Evolutionary conservation across 306 rosid genomes (phyloP).

Genomic region (Prunus padus): DNA sequence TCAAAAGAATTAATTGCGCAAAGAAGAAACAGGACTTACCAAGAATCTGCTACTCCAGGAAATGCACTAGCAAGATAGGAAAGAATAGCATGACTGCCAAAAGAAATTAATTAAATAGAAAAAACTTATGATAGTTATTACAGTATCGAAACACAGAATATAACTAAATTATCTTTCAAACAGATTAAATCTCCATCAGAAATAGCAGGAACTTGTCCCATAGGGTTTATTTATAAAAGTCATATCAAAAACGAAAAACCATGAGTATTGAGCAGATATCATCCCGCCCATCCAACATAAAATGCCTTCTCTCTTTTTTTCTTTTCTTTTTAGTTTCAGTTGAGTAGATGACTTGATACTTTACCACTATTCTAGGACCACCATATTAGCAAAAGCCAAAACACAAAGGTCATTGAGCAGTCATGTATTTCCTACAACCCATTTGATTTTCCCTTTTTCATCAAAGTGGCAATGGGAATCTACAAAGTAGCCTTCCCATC

Average conservation of each 20-base stretch:
- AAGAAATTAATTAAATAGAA: constrained; percentile 13
- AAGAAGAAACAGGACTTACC: constrained; percentile 49
- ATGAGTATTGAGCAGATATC: not conserved
- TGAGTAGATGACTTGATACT: not conserved
- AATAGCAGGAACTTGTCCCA: constrained; percentile 74
- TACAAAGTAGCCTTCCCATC: not conserved
- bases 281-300: not conserved
- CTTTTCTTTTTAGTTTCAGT: not conserved
- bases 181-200: constrained; percentile 77
- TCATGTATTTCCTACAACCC: not conserved
- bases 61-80: constrained; percentile 69
- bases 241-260: constrained; percentile 17
- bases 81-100: constrained; percentile 84
- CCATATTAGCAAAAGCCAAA: too few species aligned
- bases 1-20: not conserved
- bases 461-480: not conserved
- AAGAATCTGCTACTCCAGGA: constrained; percentile 81
- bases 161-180: constrained; percentile 63
- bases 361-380: not conserved
- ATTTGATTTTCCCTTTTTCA: not conserved
- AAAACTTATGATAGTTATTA: not conserved
- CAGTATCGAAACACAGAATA: not conserved
- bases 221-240: constrained; percentile 71
- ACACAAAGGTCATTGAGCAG: too few species aligned
- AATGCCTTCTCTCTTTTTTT: too few species aligned